phyloP scores from a whole-genome alignment of 2,329 filamentous ascomycete genomes.

The Emergomyces africanus region DNA sequence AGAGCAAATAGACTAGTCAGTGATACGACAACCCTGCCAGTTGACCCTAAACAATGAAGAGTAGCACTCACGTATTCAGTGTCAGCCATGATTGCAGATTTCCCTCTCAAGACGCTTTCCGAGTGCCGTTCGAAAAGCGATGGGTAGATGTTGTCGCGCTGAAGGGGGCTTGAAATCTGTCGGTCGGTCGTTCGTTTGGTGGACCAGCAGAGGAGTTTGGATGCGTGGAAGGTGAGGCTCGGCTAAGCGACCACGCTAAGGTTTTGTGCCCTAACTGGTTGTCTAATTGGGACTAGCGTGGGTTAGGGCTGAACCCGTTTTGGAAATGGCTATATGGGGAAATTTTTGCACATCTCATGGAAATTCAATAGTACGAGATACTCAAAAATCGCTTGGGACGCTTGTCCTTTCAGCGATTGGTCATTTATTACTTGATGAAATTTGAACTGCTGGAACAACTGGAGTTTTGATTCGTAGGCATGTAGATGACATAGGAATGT shows the following conservation, averaged over 20 bases:
- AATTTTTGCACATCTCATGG: not conserved
- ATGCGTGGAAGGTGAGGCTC: conserved; percentile 23
- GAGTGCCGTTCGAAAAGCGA: conserved; percentile 35
- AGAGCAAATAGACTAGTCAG: conserved; percentile 18
- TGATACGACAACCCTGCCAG: conserved; percentile 8
- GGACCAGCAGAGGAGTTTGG: conserved; percentile 14
- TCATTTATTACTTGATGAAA: not conserved
- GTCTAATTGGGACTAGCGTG: conserved; percentile 2
- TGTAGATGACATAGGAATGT: not conserved
- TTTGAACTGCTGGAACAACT: conserved; percentile 1
- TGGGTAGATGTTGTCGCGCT: conserved; percentile 8
- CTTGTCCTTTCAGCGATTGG: not conserved
- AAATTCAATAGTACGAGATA: not conserved
- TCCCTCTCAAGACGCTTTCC: conserved; percentile 33
- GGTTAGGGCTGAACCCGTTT: not conserved
- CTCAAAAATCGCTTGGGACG: not conserved
- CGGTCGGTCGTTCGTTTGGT: conserved; percentile 9
- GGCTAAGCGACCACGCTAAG: conserved; percentile 30
- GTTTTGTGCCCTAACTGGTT: conserved; percentile 27
- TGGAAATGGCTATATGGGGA: not conserved
- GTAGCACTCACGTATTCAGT: conserved; percentile 62
- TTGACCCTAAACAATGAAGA: conserved; percentile 9
- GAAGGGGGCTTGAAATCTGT: not conserved
- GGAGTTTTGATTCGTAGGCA: not conserved
- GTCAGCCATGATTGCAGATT: conserved; percentile 68